phyloP scores from a whole-genome alignment of 2,329 filamentous ascomycete genomes.

The Chaetothyriales sp. region DNA sequence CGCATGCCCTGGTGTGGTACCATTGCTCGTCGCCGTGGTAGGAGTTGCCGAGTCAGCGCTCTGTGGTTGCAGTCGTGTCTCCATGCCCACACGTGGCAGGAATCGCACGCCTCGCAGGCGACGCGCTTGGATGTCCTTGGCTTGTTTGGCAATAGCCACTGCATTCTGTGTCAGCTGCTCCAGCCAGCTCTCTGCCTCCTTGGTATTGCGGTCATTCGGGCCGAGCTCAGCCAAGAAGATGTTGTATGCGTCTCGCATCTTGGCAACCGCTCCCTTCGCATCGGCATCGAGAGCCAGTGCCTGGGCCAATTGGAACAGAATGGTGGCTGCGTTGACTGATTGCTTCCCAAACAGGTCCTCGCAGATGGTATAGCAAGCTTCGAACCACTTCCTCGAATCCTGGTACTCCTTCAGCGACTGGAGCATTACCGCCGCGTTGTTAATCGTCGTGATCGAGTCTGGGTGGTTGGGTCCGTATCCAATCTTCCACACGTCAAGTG shows the following conservation, averaged over 20 bases:
- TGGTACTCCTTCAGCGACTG: conserved; percentile 90
- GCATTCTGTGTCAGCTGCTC: conserved; percentile 93
- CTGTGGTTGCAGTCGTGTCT: conserved; percentile 16
- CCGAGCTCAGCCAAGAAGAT: conserved; percentile 84
- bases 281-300: conserved; percentile 91
- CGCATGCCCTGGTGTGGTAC: conserved; percentile 15
- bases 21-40: conserved; percentile 6
- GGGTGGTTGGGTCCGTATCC: conserved; percentile 89
- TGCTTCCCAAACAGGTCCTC: conserved; percentile 78
- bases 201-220: conserved; percentile 87
- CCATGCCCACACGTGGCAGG: conserved; percentile 47
- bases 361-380: conserved; percentile 76
- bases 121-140: conserved; percentile 67
- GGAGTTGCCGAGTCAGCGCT: conserved; percentile 31
- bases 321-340: conserved; percentile 82
- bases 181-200: conserved; percentile 92
- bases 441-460: conserved; percentile 95
- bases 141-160: conserved; percentile 83
- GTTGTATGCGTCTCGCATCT: conserved; percentile 93
- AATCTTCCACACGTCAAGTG: conserved; percentile 88
- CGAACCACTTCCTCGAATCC: conserved; percentile 92
- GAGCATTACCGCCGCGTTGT: conserved; percentile 97
- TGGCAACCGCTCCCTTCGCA: conserved; percentile 73
- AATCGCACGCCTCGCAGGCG: conserved; percentile 50
- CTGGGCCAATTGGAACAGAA: conserved; percentile 94